Conservation (phyloP, 495 filamentous ascomycete genomes). For the Talaromyces adpressus region DNA sequence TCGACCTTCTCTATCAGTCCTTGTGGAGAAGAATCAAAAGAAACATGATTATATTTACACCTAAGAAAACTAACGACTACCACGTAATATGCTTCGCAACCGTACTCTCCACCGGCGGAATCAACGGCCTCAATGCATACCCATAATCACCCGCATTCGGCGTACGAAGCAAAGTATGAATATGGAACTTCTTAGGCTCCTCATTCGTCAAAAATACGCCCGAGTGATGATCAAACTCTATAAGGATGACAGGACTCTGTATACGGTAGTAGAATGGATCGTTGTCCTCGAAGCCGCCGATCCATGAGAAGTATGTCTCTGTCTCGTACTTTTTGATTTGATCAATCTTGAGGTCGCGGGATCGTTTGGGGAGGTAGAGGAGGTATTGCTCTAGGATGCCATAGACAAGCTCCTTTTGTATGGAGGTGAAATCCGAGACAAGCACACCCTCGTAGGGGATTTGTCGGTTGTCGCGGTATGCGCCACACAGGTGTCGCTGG, state of each 20-base stretch:
- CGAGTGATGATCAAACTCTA: conserved; percentile 76
- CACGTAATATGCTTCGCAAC: conserved; percentile 38
- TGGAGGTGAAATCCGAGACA: conserved; percentile 34
- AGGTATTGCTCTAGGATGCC: conserved; percentile 53
- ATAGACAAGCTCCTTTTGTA: conserved; percentile 47
- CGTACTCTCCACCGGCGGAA: conserved; percentile 31
- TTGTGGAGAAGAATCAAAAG: no score
- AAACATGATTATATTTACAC: neutral
- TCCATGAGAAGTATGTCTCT: conserved; percentile 74
- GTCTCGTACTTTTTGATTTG: conserved; percentile 44
- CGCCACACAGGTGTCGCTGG: conserved; percentile 66
- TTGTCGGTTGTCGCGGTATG: conserved; percentile 67
- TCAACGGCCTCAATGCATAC: conserved; percentile 38
- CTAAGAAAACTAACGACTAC: conserved; percentile 11
- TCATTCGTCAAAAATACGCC: conserved; percentile 70
- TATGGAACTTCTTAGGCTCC: conserved; percentile 68
- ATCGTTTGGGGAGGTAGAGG: conserved; percentile 50
- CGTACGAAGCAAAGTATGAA: conserved; percentile 62
- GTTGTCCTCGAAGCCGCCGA: conserved; percentile 52
- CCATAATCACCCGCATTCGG: conserved; percentile 75
- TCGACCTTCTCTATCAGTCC: no score
- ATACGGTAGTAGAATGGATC: conserved; percentile 73
- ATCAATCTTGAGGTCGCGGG: conserved; percentile 43
- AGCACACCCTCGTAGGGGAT: conserved; percentile 65
- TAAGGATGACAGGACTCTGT: conserved; percentile 62